Percentiles rank a stretch among this genome's conserved stretches.
Evolutionary conservation across 257 asterid species (phyloP).

Genomic region (Rubia yunnanensis): DNA sequence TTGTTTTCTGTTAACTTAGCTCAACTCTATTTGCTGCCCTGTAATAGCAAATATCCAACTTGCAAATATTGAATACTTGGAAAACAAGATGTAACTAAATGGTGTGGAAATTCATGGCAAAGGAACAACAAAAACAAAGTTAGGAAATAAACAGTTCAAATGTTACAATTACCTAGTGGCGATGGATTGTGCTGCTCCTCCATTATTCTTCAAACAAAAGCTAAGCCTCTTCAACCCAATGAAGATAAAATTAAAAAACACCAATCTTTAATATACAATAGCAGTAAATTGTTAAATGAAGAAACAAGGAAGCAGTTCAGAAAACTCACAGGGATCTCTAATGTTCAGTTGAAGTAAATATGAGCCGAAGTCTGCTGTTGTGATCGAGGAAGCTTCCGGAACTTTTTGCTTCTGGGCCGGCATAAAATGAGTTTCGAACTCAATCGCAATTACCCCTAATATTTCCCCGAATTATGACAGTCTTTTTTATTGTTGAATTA

Average conservation of each 20-base stretch:
- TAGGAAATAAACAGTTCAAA: background rate
- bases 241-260: background rate
- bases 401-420: background rate
- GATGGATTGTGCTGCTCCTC: slow-evolving; percentile 37
- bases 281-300: background rate
- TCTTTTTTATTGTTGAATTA: no score
- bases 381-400: slow-evolving; percentile 37
- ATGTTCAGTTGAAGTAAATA: background rate
- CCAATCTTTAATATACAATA: background rate
- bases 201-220: slow-evolving; percentile 32
- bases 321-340: slow-evolving; percentile 4
- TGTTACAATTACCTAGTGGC: slow-evolving; percentile 30
- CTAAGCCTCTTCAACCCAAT: slow-evolving; percentile 8
- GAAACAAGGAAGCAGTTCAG: background rate
- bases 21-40: background rate
- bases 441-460: background rate
- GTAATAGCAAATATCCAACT: background rate
- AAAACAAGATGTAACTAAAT: background rate
- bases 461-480: background rate
- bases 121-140: background rate
- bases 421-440: no score
- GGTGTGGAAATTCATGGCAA: slow-evolving; percentile 3
- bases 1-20: background rate
- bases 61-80: background rate
- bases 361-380: background rate